Evolutionary conservation across 1,284 basidiomycete species (phyloP).

Genomic region (Irpex sp.): DNA sequence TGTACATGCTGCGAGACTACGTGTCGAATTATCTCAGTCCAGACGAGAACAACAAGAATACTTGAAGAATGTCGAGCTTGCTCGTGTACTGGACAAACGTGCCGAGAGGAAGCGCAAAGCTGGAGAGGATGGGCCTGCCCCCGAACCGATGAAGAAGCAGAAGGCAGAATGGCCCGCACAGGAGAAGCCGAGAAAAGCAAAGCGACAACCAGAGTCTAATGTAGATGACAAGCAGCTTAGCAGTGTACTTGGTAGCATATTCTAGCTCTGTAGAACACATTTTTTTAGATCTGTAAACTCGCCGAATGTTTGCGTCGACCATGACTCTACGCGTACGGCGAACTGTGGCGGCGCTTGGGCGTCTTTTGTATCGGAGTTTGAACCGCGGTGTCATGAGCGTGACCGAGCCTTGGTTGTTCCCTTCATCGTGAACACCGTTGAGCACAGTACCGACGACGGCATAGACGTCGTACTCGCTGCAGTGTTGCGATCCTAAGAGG

Average conservation of each 20-base stretch:
- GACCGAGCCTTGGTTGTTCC: constrained; percentile 19
- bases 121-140: constrained; percentile 15
- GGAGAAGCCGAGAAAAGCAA: constrained; percentile 28
- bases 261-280: constrained; percentile 29
- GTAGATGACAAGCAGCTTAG: constrained; percentile 33
- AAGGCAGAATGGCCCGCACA: constrained; percentile 35
- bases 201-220: constrained; percentile 15
- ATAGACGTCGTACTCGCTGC: constrained; percentile 49
- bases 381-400: constrained; percentile 29
- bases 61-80: constrained; percentile 92
- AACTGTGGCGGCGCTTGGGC: not conserved
- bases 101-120: constrained; percentile 58
- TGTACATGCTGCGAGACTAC: constrained; percentile 81
- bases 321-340: too few relatives aligned
- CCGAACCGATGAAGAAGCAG: constrained; percentile 10
- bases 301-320: not conserved
- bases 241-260: constrained; percentile 52
- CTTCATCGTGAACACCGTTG: constrained; percentile 68
- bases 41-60: constrained; percentile 91
- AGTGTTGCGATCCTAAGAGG: constrained; percentile 66
- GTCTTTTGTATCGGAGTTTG: constrained; percentile 38
- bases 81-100: constrained; percentile 86
- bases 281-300: not conserved
- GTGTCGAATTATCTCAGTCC: constrained; percentile 88
- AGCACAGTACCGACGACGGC: constrained; percentile 39